Evolutionary conservation across 306 rosid genomes (phyloP), one percentile per base, ranked within the genome.

Genomic region (Hylodesmum podocarpum): DNA sequence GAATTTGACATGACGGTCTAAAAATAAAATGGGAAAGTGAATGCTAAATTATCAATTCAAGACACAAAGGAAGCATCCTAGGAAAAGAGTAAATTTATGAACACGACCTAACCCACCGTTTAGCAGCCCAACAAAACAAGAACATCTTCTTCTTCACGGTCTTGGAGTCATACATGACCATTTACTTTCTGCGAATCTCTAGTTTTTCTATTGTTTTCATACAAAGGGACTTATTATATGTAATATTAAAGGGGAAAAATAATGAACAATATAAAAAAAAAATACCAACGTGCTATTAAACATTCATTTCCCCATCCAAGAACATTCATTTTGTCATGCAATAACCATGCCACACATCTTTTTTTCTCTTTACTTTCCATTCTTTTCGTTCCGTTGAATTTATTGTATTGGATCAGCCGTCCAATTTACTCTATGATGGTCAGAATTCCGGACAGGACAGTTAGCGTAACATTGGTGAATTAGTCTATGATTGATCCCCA

Each of bases 61-160:
- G 61, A 37, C 12, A 72, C 0, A 9, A 39, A 31, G 78, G 77
- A 53, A 72, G 77, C 39, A 72, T 4, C 53, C 44, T 21, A 72
- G 39, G 66, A 72, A 71, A 72, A 21, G 22, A 36, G 47, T 31
- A 36, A 22, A 21, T 33, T 21, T 51, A 24, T 29, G 34, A 41
- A 34, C 12, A 58, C 37, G 37, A 39, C 34, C 74, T 24, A 44
- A 16, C 31, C 19, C 75, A 68, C 10, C 4, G 15, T 18, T 10
- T 9, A 25, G 34, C 65, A 34, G 34, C 5, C 3, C 12, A 6
- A 21, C 19, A 31, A 50, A 70, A 50, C 15, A 28, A 19, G 8
- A 25, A 22, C 70, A 8, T 28, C 61, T 29, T 31, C 31, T 10
- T 28, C 46, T 70, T 31, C 76, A 34, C 21, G 36, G 31, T 24